Base-by-base conservation (phyloP, 768 basidiomycete species). In the Exsudoporus frostii region DNA sequence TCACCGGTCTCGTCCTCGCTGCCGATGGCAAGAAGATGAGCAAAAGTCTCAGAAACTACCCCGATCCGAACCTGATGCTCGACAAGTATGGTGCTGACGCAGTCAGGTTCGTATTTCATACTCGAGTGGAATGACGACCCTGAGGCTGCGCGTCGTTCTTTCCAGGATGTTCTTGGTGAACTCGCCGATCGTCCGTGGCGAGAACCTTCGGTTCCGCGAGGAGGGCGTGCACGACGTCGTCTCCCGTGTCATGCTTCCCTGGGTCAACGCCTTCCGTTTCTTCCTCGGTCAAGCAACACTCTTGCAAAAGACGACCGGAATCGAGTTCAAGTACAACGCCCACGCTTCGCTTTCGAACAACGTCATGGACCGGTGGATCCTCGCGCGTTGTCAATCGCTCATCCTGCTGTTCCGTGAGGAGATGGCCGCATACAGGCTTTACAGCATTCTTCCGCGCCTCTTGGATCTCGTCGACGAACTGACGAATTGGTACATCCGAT, bases 21-120 rank as follows among this genome's bases (percentile, higher is more conserved):
- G 86, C 86, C 2, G 95, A 99, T 62, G 97, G 97, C 50, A 97
- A 95, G 79, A 99, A 99, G 77, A 99, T 99, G 97, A 94, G 91
- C 74, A 99, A 99, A 75, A 95, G 91, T 71, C 74, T 95, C 53
- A 86, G 85, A 71, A 99, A 99, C 72, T 99, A 94, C 70, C 95
- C 97, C 24, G 97, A 99, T 69, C 97, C 97, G 8, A 92, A 85
- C 69, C 60, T 93, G 47, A 81, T 98, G 69, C 86, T 99, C 56
- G 79, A 93, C 66, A 82, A 83, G 58, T 98, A 92, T 70, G 96
- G 97, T 43, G 96, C 95, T 22, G 97, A 99, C 69, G 95, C 95
- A 1, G 90, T 92, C 50, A 84, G 93, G 90, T 91, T 56, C 3
- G 70, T 54, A 19, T 45, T 34, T 38, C 20, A 9, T 33, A 4